Conservation (phyloP, 768 basidiomycete species). For the Leucogyrophana mollusca region DNA sequence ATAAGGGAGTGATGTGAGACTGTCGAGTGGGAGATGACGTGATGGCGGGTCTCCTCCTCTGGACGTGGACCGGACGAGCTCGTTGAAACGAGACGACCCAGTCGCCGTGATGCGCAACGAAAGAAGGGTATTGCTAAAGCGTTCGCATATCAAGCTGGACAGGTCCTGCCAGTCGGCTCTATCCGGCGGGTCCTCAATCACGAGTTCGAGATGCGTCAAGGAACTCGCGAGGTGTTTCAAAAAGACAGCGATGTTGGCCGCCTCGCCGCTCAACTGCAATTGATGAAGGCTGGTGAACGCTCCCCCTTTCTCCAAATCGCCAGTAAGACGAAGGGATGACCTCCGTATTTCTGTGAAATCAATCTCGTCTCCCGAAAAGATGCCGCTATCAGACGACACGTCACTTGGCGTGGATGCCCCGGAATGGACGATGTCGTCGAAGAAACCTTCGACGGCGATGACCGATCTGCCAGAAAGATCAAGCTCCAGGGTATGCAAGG, state of each 20-base stretch:
- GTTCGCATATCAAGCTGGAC: slow-evolving; percentile 58
- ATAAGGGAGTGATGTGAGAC: slow-evolving; percentile 50
- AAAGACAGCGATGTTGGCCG: slow-evolving; percentile 69
- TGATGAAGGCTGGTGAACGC: slow-evolving; percentile 58
- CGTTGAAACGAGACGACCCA: slow-evolving; percentile 74
- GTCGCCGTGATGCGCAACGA: slow-evolving; percentile 63
- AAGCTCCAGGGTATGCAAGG: slow-evolving; percentile 62
- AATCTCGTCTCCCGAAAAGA: slow-evolving; percentile 75
- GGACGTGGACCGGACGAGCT: slow-evolving; percentile 75
- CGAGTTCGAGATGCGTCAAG: slow-evolving; percentile 67
- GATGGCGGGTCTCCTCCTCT: slow-evolving; percentile 59
- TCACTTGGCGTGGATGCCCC: slow-evolving; percentile 73
- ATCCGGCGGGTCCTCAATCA: slow-evolving; percentile 79
- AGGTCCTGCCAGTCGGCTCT: slow-evolving; percentile 75
- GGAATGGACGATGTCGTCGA: slow-evolving; percentile 65
- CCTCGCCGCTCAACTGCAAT: slow-evolving; percentile 69
- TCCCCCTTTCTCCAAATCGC: slow-evolving; percentile 52
- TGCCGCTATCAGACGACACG: slow-evolving; percentile 70
- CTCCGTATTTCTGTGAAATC: slow-evolving; percentile 77
- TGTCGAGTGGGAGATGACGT: slow-evolving; percentile 59
- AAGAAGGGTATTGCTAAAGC: slow-evolving; percentile 58
- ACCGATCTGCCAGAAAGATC: slow-evolving; percentile 69
- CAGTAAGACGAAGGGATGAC: slow-evolving; percentile 62
- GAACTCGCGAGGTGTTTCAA: slow-evolving; percentile 64
- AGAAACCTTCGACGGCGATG: slow-evolving; percentile 78